phyloP scores from a whole-genome alignment of 2,329 filamentous ascomycete species.

The Trichoderma harzianum region DNA sequence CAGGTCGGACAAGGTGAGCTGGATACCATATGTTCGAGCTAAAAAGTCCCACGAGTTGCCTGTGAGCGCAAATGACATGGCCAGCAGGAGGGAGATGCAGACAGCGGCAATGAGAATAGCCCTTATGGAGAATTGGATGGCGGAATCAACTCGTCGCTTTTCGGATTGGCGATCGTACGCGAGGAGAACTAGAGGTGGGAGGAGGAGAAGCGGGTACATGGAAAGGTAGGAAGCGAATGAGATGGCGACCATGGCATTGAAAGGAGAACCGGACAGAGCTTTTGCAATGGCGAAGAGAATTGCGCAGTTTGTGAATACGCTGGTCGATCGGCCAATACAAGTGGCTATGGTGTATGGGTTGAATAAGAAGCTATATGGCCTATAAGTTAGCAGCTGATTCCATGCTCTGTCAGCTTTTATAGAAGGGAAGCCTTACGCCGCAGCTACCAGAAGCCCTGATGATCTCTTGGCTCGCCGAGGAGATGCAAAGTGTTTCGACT shows the following conservation, averaged over 20 bases:
- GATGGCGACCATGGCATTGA: conserved; percentile 78
- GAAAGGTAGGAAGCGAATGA: conserved; percentile 88
- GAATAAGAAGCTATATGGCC: conserved; percentile 71
- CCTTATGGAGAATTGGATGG: conserved; percentile 50
- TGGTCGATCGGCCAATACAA: conserved; percentile 85
- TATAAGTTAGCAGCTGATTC: conserved; percentile 9
- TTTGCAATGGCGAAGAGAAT: conserved; percentile 80
- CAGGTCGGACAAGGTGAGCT: conserved; percentile 84
- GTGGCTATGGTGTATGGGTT: conserved; percentile 92
- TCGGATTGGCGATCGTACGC: conserved; percentile 64
- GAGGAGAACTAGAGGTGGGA: conserved; percentile 77
- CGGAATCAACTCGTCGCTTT: conserved; percentile 34
- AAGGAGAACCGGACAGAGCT: conserved; percentile 68
- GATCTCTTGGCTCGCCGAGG: conserved; percentile 71
- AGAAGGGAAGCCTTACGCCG: conserved; percentile 55
- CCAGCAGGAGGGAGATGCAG: conserved; percentile 61
- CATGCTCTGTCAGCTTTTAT: not conserved
- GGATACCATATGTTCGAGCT: conserved; percentile 85
- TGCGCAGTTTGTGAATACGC: conserved; percentile 82
- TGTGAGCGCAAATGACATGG: conserved; percentile 69
- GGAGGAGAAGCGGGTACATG: conserved; percentile 83
- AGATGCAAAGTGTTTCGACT: conserved; percentile 74
- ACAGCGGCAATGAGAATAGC: conserved; percentile 52
- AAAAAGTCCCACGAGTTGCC: conserved; percentile 84
- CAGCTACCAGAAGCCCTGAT: conserved; percentile 71